Percentiles rank a stretch among this genome's conserved stretches.
Evolutionary conservation across 345 rosid species (phyloP).

Genomic region (Pistacia atlantica): DNA sequence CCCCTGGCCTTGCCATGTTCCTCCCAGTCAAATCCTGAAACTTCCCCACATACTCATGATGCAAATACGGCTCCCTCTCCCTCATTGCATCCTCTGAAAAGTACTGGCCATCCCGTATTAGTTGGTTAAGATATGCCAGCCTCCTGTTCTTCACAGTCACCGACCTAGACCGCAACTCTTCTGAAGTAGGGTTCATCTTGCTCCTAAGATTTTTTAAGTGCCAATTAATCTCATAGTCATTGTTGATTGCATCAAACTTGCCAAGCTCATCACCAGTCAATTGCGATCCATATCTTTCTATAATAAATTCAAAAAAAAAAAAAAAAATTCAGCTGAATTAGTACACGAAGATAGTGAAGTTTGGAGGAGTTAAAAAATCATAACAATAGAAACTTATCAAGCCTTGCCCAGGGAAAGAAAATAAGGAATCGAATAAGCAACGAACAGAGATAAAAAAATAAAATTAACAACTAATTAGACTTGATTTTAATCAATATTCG

Average conservation of each 20-base stretch:
- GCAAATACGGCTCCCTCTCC: slow-evolving; percentile 92
- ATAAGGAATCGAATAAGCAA: not conserved
- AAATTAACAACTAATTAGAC: not conserved
- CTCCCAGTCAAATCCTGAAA: slow-evolving; percentile 81
- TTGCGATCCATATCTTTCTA: slow-evolving; percentile 79
- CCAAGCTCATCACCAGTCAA: slow-evolving; percentile 63
- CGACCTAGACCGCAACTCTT: slow-evolving; percentile 63
- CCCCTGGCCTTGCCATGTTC: slow-evolving; percentile 93
- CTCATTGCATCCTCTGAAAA: slow-evolving; percentile 98
- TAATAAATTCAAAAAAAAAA: slow-evolving; percentile 42
- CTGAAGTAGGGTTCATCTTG: slow-evolving; percentile 63
- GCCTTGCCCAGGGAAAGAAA: not conserved
- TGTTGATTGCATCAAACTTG: slow-evolving; percentile 62
- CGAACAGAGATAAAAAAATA: not conserved
- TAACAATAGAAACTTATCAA: not conserved
- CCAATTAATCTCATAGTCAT: slow-evolving; percentile 85
- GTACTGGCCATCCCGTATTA: slow-evolving; percentile 66
- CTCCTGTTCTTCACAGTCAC: slow-evolving; percentile 83
- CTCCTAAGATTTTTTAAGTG: slow-evolving; percentile 70
- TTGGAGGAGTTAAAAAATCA: not conserved
- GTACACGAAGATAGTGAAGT: not conserved
- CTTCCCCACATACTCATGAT: slow-evolving; percentile 94
- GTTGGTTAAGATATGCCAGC: slow-evolving; percentile 67
- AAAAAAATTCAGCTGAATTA: slow-evolving; percentile 5
- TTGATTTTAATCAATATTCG: not conserved